Percentiles rank a stretch among this genome's conserved stretches.
Evolutionary conservation across 768 basidiomycete genomes (phyloP).

Genomic region (Kwoniella botswanensis): DNA sequence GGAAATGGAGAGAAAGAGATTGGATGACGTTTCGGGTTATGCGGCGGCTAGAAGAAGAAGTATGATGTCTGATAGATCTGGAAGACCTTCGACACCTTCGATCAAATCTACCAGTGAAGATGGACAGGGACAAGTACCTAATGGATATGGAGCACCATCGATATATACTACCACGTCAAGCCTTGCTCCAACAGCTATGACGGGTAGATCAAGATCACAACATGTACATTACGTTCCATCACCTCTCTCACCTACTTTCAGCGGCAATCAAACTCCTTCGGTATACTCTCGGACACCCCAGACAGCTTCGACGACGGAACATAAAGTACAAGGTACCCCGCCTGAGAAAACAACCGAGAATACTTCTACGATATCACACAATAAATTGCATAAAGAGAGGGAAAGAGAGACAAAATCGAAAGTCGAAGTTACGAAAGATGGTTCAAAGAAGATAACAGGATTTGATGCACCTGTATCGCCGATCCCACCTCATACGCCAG

Average conservation of each 20-base stretch:
- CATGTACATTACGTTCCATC: constrained; percentile 41
- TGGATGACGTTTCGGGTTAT: constrained; percentile 43
- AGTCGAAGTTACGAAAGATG: constrained; percentile 36
- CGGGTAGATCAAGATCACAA: constrained; percentile 28
- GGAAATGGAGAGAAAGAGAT: constrained; percentile 41
- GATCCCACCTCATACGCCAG: constrained; percentile 29
- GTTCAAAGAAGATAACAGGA: constrained; percentile 44
- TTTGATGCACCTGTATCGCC: constrained; percentile 48
- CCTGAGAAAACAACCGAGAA: constrained; percentile 32
- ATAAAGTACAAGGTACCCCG: constrained; percentile 19
- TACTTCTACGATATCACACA: not conserved
- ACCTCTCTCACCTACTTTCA: constrained; percentile 48
- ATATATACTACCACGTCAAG: constrained; percentile 3
- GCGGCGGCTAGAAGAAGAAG: constrained; percentile 45
- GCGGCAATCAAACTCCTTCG: constrained; percentile 14
- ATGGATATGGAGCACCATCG: constrained; percentile 11
- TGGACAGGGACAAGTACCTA: not conserved
- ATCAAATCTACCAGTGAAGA: constrained; percentile 38
- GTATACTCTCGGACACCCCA: constrained; percentile 20
- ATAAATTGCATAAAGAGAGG: not conserved
- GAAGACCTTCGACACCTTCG: constrained; percentile 41
- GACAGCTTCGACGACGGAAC: constrained; percentile 7
- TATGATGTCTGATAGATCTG: constrained; percentile 43
- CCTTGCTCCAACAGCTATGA: constrained; percentile 4
- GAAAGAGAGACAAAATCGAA: constrained; percentile 17